Conservation (phyloP, 1,139 yeast species). For the Blastobotrys arbuscula region DNA sequence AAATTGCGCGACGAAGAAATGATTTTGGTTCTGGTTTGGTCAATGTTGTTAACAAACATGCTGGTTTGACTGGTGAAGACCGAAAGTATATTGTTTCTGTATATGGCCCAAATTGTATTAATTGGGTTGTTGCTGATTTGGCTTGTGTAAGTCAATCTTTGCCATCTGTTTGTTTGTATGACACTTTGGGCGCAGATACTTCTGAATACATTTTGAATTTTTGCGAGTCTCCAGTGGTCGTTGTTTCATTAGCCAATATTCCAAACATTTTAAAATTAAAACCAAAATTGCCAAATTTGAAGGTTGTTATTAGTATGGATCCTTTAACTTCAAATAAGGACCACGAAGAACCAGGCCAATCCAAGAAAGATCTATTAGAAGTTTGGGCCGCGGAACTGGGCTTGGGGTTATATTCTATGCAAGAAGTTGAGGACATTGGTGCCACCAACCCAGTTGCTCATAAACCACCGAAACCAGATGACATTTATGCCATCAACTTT, state of each 20-base stretch:
- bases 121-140: constrained; percentile 58
- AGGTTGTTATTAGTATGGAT: constrained; percentile 50
- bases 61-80: constrained; percentile 23
- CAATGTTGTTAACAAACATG: constrained; percentile 33
- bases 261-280: constrained; percentile 40
- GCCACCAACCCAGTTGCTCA: constrained; percentile 41
- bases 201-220: constrained; percentile 52
- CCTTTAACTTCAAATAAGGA: constrained; percentile 22
- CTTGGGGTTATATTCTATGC: constrained; percentile 41
- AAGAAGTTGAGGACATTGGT: constrained; percentile 54
- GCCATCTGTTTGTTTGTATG: constrained; percentile 57
- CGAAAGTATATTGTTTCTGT: constrained; percentile 48
- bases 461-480: constrained; percentile 48
- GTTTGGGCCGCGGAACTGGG: constrained; percentile 35
- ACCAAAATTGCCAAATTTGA: constrained; percentile 36
- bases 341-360: constrained; percentile 52
- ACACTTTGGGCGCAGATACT: constrained; percentile 57
- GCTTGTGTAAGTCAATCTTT: constrained; percentile 50
- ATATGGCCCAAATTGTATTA: constrained; percentile 51
- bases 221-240: constrained; percentile 53
- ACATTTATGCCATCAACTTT: constrained; percentile 61
- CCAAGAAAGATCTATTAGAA: constrained; percentile 29
- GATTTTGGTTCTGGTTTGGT: constrained; percentile 63
- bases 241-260: constrained; percentile 45
- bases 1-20: constrained; percentile 40